A percentile compares a stretch with the other conserved stretches of the same genome.
phyloP scores from a whole-genome alignment of 306 rosid genomes.

The Cercis canadensis region DNA sequence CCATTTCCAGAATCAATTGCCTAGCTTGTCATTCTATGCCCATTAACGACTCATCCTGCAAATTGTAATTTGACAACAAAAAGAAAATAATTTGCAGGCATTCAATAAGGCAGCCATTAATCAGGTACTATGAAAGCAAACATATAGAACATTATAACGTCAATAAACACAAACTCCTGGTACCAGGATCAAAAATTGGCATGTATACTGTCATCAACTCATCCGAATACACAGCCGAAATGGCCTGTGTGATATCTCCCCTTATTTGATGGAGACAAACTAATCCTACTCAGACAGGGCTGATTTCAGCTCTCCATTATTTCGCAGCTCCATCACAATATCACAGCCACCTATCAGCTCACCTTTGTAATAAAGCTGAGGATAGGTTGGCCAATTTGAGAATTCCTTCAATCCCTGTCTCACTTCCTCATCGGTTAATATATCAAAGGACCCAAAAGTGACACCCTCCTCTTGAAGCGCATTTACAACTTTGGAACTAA shows the following conservation, averaged over 20 bases:
- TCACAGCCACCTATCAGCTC: slow-evolving; percentile 93
- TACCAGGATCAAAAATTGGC: slow-evolving; percentile 37
- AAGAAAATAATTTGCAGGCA: slow-evolving; percentile 5
- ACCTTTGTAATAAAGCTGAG: slow-evolving; percentile 88
- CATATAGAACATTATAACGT: slow-evolving; percentile 36
- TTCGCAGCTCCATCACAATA: slow-evolving; percentile 74
- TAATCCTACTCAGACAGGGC: slow-evolving; percentile 65
- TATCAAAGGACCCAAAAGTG: slow-evolving; percentile 80
- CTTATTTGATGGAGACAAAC: slow-evolving; percentile 39
- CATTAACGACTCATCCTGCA: too few species aligned
- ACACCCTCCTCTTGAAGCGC: slow-evolving; percentile 75
- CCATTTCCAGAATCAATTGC: too few species aligned
- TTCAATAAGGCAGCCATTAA: slow-evolving; percentile 15
- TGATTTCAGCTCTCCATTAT: slow-evolving; percentile 77
- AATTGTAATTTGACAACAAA: too few species aligned
- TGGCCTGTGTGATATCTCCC: slow-evolving; percentile 25
- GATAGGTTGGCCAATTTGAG: slow-evolving; percentile 97
- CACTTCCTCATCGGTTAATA: slow-evolving; percentile 76
- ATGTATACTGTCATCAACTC: slow-evolving; percentile 30
- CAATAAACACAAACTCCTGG: slow-evolving; percentile 46
- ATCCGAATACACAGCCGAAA: slow-evolving; percentile 29
- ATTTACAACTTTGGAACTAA: slow-evolving; percentile 84
- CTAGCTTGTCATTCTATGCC: too few species aligned
- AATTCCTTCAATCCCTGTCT: slow-evolving; percentile 86
- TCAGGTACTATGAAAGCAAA: slow-evolving; percentile 23